Conservation (phyloP, 495 filamentous ascomycete species). For the Clavariopsis aquatica region DNA sequence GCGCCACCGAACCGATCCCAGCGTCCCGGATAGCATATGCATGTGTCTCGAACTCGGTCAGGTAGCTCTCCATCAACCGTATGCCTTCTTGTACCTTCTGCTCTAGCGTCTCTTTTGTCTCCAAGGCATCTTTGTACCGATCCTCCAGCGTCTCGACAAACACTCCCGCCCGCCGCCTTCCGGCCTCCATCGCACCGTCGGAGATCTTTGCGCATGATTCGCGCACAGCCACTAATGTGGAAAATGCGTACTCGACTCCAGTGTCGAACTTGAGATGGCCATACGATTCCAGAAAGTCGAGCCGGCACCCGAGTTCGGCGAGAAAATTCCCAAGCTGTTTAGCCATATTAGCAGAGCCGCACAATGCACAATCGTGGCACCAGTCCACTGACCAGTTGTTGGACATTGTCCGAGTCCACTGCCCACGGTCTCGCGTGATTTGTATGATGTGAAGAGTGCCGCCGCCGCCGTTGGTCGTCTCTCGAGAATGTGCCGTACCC, state of each 20-base stretch:
- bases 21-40: slow-evolving; percentile 70
- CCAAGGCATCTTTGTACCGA: slow-evolving; percentile 84
- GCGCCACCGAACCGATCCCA: slow-evolving; percentile 46
- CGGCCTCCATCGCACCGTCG: slow-evolving; percentile 84
- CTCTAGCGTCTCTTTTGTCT: slow-evolving; percentile 80
- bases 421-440: slow-evolving; percentile 25
- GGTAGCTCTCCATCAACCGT: slow-evolving; percentile 77
- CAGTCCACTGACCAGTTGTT: slow-evolving; percentile 24
- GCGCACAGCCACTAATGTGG: slow-evolving; percentile 82
- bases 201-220: slow-evolving; percentile 88
- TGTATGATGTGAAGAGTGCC: slow-evolving; percentile 37
- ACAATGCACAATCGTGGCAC: too few relatives aligned
- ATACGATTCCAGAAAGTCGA: slow-evolving; percentile 88
- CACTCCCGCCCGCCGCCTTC: slow-evolving; percentile 77
- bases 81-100: slow-evolving; percentile 89
- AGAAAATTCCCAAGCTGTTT: slow-evolving; percentile 59
- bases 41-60: slow-evolving; percentile 78
- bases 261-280: slow-evolving; percentile 80
- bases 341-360: slow-evolving; percentile 1
- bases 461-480: slow-evolving; percentile 18
- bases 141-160: slow-evolving; percentile 93
- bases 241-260: slow-evolving; percentile 76
- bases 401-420: slow-evolving; percentile 38
- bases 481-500: slow-evolving; percentile 31
- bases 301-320: slow-evolving; percentile 76